Evolutionary conservation across 2,329 filamentous ascomycete genomes (phyloP).

Genomic region (Verruconis gallopava): DNA sequence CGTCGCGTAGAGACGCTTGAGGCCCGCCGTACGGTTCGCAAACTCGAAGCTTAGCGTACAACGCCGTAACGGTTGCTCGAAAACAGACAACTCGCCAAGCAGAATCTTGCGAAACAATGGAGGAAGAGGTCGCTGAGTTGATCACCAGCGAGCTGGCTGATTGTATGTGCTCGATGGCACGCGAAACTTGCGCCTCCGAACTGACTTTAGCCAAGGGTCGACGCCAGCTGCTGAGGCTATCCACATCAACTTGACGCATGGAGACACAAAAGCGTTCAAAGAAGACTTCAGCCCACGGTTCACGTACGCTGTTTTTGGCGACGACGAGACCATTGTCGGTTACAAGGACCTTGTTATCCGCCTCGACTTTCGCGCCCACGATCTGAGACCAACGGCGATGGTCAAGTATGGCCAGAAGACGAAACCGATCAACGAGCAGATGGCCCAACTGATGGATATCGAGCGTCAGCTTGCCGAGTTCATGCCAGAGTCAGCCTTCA

Average conservation of each 20-base stretch:
- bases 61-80: too few species aligned
- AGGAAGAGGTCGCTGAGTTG: too few species aligned
- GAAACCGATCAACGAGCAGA: slow-evolving; percentile 54
- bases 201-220: slow-evolving; percentile 20
- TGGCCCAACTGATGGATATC: slow-evolving; percentile 37
- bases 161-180: too few species aligned
- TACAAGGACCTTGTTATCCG: slow-evolving; percentile 71
- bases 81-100: too few species aligned
- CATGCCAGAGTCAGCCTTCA: slow-evolving; percentile 49
- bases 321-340: slow-evolving; percentile 85
- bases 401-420: slow-evolving; percentile 54
- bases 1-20: too few species aligned
- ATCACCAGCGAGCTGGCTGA: too few species aligned
- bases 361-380: slow-evolving; percentile 55
- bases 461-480: slow-evolving; percentile 27
- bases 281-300: slow-evolving; percentile 70
- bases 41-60: too few species aligned
- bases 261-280: slow-evolving; percentile 27
- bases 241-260: slow-evolving; percentile 20
- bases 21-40: too few species aligned
- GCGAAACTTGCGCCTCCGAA: too few species aligned
- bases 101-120: too few species aligned
- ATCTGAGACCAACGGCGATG: slow-evolving; percentile 66
- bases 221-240: slow-evolving; percentile 25
- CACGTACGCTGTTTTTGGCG: slow-evolving; percentile 75